phyloP scores from a whole-genome alignment of 371 early-diverging fungal species.

The Sporodiniella umbellata region DNA sequence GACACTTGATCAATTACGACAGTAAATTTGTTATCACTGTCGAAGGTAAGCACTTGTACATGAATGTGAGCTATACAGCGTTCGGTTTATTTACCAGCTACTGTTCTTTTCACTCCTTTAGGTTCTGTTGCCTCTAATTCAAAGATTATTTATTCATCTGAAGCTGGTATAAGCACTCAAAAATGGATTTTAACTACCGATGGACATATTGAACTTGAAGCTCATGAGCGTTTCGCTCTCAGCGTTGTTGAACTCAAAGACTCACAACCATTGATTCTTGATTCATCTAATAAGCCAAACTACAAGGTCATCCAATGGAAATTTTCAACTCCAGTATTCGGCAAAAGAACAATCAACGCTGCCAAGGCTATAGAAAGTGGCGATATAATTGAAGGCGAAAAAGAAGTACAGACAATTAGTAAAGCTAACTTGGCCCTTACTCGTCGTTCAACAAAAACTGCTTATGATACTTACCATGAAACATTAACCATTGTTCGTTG shows the following conservation, averaged over 20 bases:
- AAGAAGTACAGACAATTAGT: slow-evolving; percentile 15
- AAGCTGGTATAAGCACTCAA: slow-evolving; percentile 25
- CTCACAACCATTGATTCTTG: slow-evolving; percentile 8
- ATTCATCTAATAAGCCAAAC: slow-evolving; percentile 1
- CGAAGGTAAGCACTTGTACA: no score
- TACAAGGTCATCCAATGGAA: slow-evolving; percentile 28
- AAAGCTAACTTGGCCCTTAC: slow-evolving; percentile 7
- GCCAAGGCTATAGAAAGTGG: slow-evolving; percentile 21
- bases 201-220: slow-evolving; percentile 33
- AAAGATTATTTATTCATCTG: slow-evolving; percentile 15
- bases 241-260: slow-evolving; percentile 19
- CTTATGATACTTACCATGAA: slow-evolving; percentile 10
- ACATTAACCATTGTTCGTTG: slow-evolving; percentile 16
- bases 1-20: slow-evolving; percentile 52
- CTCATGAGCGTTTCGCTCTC: slow-evolving; percentile 22
- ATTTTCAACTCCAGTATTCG: slow-evolving; percentile 39
- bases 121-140: slow-evolving; percentile 19
- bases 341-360: slow-evolving; percentile 19
- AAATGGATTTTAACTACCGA: slow-evolving; percentile 42
- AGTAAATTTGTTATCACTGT: slow-evolving; percentile 39
- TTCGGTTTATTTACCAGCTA: no score
- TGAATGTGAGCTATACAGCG: no score
- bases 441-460: slow-evolving; percentile 7
- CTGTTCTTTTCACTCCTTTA: slow-evolving; percentile 9
- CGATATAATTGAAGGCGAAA: slow-evolving; percentile 16